Evolutionary conservation across 2,329 filamentous ascomycete genomes (phyloP).

Genomic region (Verticillium zaregamsianum): DNA sequence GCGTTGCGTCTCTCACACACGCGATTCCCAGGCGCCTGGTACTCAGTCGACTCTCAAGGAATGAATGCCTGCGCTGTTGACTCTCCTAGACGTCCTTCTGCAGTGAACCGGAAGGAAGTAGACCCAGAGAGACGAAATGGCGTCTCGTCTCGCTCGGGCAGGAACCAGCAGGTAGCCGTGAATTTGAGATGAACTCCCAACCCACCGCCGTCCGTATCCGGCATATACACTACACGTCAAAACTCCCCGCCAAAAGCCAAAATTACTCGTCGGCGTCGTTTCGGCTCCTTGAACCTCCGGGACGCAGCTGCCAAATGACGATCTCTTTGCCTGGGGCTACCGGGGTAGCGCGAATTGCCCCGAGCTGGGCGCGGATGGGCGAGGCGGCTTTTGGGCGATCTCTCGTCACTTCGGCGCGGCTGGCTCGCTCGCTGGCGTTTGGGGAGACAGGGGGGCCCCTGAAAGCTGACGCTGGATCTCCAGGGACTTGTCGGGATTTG

Average conservation of each 20-base stretch:
- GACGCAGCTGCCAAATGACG: constrained; percentile 15
- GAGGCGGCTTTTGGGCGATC: constrained; percentile 5
- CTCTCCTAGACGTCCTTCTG: not conserved
- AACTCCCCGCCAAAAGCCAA: not conserved
- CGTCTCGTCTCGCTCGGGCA: constrained; percentile 1
- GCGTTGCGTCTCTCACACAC: not conserved
- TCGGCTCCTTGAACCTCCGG: constrained; percentile 10
- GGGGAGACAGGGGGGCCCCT: not conserved
- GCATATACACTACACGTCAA: not conserved
- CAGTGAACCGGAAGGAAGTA: not conserved
- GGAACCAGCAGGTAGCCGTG: not conserved
- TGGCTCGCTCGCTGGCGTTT: constrained; percentile 5
- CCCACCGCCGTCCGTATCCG: not conserved
- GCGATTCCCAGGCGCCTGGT: not conserved
- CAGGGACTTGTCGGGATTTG: not conserved
- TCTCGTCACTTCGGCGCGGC: constrained; percentile 1
- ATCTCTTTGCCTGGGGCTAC: constrained; percentile 8
- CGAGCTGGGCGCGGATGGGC: constrained; percentile 4
- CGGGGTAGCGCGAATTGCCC: constrained; percentile 12
- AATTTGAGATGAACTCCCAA: not conserved
- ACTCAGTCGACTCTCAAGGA: not conserved
- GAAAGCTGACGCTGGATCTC: constrained; percentile 1
- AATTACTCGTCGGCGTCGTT: constrained; percentile 5
- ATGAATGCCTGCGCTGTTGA: not conserved
- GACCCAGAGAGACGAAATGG: not conserved